phyloP scores from a whole-genome alignment of 495 filamentous ascomycete genomes.

The Penicillium goetzii region DNA sequence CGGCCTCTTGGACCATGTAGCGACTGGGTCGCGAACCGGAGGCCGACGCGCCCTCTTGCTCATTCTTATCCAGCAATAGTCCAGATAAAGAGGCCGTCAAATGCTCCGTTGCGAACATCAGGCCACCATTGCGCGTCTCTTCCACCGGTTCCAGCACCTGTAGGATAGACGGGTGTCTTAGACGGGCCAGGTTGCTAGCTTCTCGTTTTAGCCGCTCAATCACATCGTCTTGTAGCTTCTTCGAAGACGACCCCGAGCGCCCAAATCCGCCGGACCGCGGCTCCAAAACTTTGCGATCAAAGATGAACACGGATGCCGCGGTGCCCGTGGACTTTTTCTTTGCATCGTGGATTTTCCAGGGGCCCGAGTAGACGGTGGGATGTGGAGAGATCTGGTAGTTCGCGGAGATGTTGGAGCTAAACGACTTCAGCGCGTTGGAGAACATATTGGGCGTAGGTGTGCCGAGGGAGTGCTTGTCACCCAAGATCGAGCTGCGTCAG shows the following conservation, averaged over 20 bases:
- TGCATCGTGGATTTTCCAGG: slow-evolving; percentile 96
- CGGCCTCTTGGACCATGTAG: slow-evolving; percentile 79
- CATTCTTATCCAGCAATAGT: slow-evolving; percentile 85
- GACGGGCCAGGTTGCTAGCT: slow-evolving; percentile 79
- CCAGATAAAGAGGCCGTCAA: slow-evolving; percentile 86
- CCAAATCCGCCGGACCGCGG: slow-evolving; percentile 61
- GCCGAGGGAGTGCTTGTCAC: not conserved
- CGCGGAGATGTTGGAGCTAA: slow-evolving; percentile 85
- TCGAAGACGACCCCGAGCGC: slow-evolving; percentile 68
- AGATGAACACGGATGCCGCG: slow-evolving; percentile 88
- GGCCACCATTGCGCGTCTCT: slow-evolving; percentile 83
- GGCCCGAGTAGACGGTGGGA: slow-evolving; percentile 74
- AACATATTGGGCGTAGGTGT: slow-evolving; percentile 67
- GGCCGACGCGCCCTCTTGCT: slow-evolving; percentile 66
- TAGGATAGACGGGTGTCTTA: slow-evolving; percentile 88
- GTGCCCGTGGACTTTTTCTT: slow-evolving; percentile 94
- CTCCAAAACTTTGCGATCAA: slow-evolving; percentile 86
- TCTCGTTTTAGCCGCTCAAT: slow-evolving; percentile 89
- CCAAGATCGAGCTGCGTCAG: slow-evolving; percentile 3
- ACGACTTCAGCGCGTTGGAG: slow-evolving; percentile 86
- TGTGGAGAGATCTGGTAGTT: slow-evolving; percentile 81
- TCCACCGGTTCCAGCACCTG: slow-evolving; percentile 95
- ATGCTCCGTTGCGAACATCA: slow-evolving; percentile 94
- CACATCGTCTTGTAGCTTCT: slow-evolving; percentile 82
- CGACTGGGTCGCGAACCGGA: slow-evolving; percentile 72